Evolutionary conservation across 148 eudicot genomes (phyloP), one percentile per base, ranked within the genome.

Genomic region (Cornus suecica): DNA sequence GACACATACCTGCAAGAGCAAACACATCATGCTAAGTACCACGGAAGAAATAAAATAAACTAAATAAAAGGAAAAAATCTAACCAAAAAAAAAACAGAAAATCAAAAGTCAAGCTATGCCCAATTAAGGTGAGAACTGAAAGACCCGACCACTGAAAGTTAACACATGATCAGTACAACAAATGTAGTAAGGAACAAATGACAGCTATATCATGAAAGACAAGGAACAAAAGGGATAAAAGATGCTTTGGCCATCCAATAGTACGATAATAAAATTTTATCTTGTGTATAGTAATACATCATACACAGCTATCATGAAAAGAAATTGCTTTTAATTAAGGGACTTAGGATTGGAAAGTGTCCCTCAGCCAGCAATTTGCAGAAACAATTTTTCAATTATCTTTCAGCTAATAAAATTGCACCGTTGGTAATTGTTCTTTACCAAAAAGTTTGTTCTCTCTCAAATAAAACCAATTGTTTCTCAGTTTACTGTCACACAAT

Each of bases 1-100:
- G 85, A 80, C 56, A 88, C 84, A 31, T 87, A 84, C 85, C 94
- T 90, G 90, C 86, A 76, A 61, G 71, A 82, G 69, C 26, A 71
- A 14, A 75, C 41, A 32, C 66, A 61, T 34, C 13, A 71, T 42
- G 10, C 14, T 45, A 64, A 76, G 70, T 32, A 32, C 37, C 37
- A 32, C n/a, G n/a, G n/a, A n/a, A n/a, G n/a, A n/a, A n/a, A n/a
- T n/a, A n/a, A n/a, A n/a, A n/a, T n/a, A n/a, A n/a, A n/a, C n/a
- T n/a, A n/a, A n/a, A n/a, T n/a, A n/a, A n/a, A n/a, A n/a, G n/a
- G n/a, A n/a, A n/a, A n/a, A n/a, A n/a, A n/a, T n/a, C n/a, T n/a
- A n/a, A n/a, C n/a, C n/a, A n/a, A n/a, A n/a, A 8, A 1, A 32
- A 32, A 1, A 32, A 8, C 7, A 0, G 7, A 32, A 32, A 32